Evolutionary conservation across 1,284 basidiomycete genomes (phyloP).

Genomic region (Fomes fomentarius): DNA sequence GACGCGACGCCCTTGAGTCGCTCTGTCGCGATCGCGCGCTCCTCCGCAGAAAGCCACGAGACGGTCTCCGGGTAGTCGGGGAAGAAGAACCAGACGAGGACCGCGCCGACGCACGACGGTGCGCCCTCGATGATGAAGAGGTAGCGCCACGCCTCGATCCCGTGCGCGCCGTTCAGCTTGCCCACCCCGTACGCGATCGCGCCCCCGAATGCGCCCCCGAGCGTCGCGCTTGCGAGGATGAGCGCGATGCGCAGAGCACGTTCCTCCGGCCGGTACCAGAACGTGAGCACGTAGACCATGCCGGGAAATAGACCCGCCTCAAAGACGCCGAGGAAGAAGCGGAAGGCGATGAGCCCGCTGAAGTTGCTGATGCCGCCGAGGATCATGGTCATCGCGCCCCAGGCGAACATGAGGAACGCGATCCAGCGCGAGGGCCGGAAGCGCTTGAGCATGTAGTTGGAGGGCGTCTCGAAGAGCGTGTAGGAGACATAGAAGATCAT

Average conservation of each 20-base stretch:
- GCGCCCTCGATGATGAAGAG: slow-evolving; percentile 53
- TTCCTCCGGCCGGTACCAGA: slow-evolving; percentile 45
- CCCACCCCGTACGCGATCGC: slow-evolving; percentile 43
- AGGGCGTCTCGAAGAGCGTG: slow-evolving; percentile 41
- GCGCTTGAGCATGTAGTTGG: slow-evolving; percentile 47
- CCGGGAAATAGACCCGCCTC: slow-evolving; percentile 72
- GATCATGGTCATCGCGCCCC: slow-evolving; percentile 44
- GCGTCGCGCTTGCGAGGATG: slow-evolving; percentile 42
- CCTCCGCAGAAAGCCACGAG: slow-evolving; percentile 39
- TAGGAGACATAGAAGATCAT: slow-evolving; percentile 44
- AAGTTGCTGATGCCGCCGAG: slow-evolving; percentile 39
- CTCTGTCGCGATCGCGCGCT: slow-evolving; percentile 35
- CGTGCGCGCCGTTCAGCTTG: slow-evolving; percentile 34
- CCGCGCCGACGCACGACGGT: slow-evolving; percentile 42
- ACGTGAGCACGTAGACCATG: slow-evolving; percentile 48
- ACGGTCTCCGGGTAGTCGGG: slow-evolving; percentile 51
- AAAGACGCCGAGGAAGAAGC: slow-evolving; percentile 63
- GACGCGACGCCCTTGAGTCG: slow-evolving; percentile 35
- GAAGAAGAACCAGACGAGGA: slow-evolving; percentile 42
- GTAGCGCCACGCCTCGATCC: slow-evolving; percentile 42
- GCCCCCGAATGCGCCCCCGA: slow-evolving; percentile 49
- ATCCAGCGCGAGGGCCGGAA: slow-evolving; percentile 41
- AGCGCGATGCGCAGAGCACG: slow-evolving; percentile 42
- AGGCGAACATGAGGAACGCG: slow-evolving; percentile 43
- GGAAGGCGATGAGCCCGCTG: slow-evolving; percentile 44